Base-by-base conservation (phyloP, 2,329 filamentous ascomycete species). In the Sclerotinia borealis region DNA sequence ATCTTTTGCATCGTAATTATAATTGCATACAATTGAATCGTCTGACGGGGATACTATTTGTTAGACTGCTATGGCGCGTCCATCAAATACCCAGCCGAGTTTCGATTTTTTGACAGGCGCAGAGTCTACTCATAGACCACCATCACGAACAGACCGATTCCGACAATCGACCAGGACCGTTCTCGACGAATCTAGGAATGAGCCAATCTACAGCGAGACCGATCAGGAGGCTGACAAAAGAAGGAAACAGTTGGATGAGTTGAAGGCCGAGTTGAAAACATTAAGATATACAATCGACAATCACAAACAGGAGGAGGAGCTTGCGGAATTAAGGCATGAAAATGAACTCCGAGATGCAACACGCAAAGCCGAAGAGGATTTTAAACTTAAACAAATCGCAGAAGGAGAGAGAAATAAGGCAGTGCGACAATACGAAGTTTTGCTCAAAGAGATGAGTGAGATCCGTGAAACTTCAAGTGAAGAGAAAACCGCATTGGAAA, bases 251-350 rank as follows among this genome's bases (percentile, higher is more conserved):
- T 75, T 88, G 85, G 93, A 98, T 72, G 89, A 93, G 68, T 81
- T 98, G 31, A 93, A 93, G 72, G 91, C 93, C 2, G 92, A 97
- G 76, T 81, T 98, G 48, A 95, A 93, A 66, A 91, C 92, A 0
- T 79, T 97, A 58, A 88, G 88, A 66, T 99, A 97, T 77, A 91
- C 93, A 64, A 82, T 96, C 68, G 90, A 92, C 71, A 93, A 90
- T 22, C 79, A 91, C 60, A 93, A 93, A 71, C 91, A 96, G 70
- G 93, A 98, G 72, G 88, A 90, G 70, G 92, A 96, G 64, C 84
- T 97, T 71, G 80, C 87, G 54, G 82, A 86, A 11, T 81, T 96
- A 19, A 87, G 91, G 66, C 90, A 95, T 70, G 89, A 92, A 68
- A 90, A 91, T 70, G 93, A 96, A 71, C 76, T 96, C 27, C 86